phyloP scores from a whole-genome alignment of 257 asterid species.

The Nicotiana sylvestris region DNA sequence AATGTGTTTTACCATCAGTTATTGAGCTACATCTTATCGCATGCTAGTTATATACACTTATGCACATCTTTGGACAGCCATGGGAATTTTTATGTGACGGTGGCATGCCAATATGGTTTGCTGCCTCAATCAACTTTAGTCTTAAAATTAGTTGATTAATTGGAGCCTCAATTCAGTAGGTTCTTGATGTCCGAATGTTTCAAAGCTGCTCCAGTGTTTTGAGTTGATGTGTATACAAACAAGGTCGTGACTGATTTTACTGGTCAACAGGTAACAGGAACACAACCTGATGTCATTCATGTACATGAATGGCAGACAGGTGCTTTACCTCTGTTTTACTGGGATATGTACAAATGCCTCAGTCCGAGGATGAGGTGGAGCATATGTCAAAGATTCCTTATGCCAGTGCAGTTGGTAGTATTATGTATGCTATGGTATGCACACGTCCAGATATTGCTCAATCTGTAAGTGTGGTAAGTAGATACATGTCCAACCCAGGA shows the following conservation, averaged over 20 bases:
- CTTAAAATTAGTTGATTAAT: background rate
- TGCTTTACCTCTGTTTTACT: constrained; percentile 71
- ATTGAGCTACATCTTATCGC: too few relatives aligned
- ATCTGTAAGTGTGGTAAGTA: too few relatives aligned
- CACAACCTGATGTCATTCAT: constrained; percentile 78
- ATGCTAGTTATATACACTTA: too few relatives aligned
- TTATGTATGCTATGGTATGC: too few relatives aligned
- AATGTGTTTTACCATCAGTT: background rate
- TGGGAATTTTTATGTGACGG: background rate
- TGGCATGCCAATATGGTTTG: background rate
- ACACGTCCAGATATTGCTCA: too few relatives aligned
- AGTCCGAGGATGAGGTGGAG: too few relatives aligned
- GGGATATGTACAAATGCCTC: constrained; percentile 60
- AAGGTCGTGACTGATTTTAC: background rate
- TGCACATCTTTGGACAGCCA: background rate
- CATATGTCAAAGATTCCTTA: too few relatives aligned
- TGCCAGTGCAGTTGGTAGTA: too few relatives aligned
- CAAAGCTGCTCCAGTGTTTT: background rate
- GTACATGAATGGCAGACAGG: constrained; percentile 94
- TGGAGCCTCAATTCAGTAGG: background rate
- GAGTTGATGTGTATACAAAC: constrained; percentile 2
- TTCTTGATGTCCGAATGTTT: constrained; percentile 5
- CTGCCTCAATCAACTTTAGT: background rate
- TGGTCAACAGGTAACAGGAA: constrained; percentile 50
- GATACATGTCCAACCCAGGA: too few relatives aligned